Conservation (phyloP, 768 basidiomycete genomes). For the Rossbeevera mucosa region DNA sequence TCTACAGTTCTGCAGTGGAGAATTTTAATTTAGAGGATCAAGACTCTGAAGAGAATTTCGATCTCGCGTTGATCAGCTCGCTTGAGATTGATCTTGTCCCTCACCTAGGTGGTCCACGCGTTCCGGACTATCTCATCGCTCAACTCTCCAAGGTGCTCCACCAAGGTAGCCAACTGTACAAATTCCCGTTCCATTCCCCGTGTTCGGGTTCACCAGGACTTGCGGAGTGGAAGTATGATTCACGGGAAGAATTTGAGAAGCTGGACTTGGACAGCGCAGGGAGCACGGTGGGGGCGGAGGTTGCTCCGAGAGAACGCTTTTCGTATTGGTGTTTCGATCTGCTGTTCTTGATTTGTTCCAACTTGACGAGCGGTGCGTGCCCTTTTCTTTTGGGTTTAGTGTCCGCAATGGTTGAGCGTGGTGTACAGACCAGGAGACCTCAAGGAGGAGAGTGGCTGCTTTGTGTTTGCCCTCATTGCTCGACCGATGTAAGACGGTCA, state of each 20-base stretch:
- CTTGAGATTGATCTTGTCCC: constrained; percentile 81
- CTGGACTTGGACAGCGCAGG: constrained; percentile 44
- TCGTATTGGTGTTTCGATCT: constrained; percentile 92
- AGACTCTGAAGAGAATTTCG: constrained; percentile 80
- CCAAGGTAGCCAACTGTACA: constrained; percentile 65
- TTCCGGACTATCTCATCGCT: constrained; percentile 67
- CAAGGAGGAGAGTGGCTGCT: constrained; percentile 65
- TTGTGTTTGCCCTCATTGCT: constrained; percentile 69
- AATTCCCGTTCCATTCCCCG: constrained; percentile 15
- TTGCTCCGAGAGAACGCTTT: constrained; percentile 76
- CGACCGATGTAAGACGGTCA: constrained; percentile 63
- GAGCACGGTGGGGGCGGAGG: constrained; percentile 52
- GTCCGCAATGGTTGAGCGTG: background rate
- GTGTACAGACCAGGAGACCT: constrained; percentile 53
- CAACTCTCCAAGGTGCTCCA: constrained; percentile 69
- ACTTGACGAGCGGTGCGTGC: constrained; percentile 52
- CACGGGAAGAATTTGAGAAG: constrained; percentile 32
- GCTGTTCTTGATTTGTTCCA: constrained; percentile 74
- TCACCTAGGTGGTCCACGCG: constrained; percentile 58
- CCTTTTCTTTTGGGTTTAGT: background rate
- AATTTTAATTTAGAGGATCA: constrained; percentile 59
- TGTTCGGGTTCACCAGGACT: constrained; percentile 9
- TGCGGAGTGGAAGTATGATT: constrained; percentile 8
- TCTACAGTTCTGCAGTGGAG: constrained; percentile 51
- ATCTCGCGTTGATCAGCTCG: constrained; percentile 70